Evolutionary conservation across 106 monocot genomes (phyloP), one percentile per base, ranked within the genome.

Genomic region (Allium sativum): DNA sequence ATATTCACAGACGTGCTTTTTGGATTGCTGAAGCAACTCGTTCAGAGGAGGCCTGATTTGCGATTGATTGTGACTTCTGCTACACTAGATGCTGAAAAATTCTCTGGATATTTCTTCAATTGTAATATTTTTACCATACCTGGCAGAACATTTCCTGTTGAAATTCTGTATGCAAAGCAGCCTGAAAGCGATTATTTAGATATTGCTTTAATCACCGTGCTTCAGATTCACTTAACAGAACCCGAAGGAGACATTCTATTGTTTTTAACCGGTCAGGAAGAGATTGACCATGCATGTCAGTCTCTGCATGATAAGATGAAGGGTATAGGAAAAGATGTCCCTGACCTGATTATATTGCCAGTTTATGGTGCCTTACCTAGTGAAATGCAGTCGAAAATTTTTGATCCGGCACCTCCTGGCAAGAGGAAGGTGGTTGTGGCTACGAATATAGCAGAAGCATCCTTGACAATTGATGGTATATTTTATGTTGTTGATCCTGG

Each of bases 401-500:
- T 94, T 65, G 89, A 94, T 3, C 85, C 93, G 41, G 80, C 93
- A 18, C 85, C 89, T 21, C 86, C 83, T 57, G 93, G 93, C 17
- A 89, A 93, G 70, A 85, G 93, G 74, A 94, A 94, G 65, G 93
- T 94, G 12, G 89, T 94, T 21, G 89, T 94, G 55, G 89, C 93
- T 40, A 93, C 93, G 21, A 93, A 93, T 79, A 89, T 94, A 22
- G 93, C 89, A 22, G 93, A 94, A 74, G 93, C 93, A 56, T 93
- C 93, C 48, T 66, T 93, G 65, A 88, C 93, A 5, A 93, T 88
- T 66, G 88, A 93, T 69, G 92, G 92, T 6, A 93, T 93, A 56
- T 93, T 79, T 64, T 93, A 93, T 78, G 93, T 93, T 50, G 77
- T 95, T 56, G 94, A 95, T 75, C 94, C 94, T 72, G 94, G 94